These are phyloP conservation scores for Fusarium sp. DNA, from an alignment of 2,329 filamentous ascomycete species.

Conservation along the genomic window DNA sequence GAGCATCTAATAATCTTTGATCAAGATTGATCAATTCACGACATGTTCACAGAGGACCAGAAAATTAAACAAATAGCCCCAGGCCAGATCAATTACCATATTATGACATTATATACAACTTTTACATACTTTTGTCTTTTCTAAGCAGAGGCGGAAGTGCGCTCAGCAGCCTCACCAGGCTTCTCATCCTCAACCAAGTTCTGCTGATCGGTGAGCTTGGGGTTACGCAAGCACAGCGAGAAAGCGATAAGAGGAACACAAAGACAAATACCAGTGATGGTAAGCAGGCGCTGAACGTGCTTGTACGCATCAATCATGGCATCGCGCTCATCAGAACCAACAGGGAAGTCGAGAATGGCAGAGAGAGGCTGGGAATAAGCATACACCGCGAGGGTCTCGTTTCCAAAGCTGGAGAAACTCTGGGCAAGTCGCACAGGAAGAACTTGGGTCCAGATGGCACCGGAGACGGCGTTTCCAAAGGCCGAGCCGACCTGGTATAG, in stretches of 20 bases:
- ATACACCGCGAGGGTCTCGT: conserved; percentile 52
- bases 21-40: not conserved
- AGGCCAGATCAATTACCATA: conserved; percentile 25
- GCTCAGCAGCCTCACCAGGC: conserved; percentile 22
- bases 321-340: conserved; percentile 57
- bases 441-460: conserved; percentile 71
- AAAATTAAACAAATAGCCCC: not conserved
- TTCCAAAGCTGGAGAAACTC: conserved; percentile 50
- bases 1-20: not conserved
- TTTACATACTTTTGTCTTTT: not conserved
- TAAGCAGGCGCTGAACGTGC: conserved; percentile 59
- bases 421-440: conserved; percentile 59
- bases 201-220: conserved; percentile 59
- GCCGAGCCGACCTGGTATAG: conserved; percentile 73
- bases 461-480: conserved; percentile 69
- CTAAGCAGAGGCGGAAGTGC: conserved; percentile 2
- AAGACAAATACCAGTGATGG: conserved; percentile 62
- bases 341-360: conserved; percentile 50
- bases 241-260: conserved; percentile 62
- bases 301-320: conserved; percentile 60
- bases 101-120: conserved; percentile 11
- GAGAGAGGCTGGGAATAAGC: conserved; percentile 55
- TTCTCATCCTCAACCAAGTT: conserved; percentile 54
- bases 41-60: not conserved
- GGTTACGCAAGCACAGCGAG: conserved; percentile 57